phyloP scores from a whole-genome alignment of 768 basidiomycete genomes.

The Rhodotorula sphaerocarpa region DNA sequence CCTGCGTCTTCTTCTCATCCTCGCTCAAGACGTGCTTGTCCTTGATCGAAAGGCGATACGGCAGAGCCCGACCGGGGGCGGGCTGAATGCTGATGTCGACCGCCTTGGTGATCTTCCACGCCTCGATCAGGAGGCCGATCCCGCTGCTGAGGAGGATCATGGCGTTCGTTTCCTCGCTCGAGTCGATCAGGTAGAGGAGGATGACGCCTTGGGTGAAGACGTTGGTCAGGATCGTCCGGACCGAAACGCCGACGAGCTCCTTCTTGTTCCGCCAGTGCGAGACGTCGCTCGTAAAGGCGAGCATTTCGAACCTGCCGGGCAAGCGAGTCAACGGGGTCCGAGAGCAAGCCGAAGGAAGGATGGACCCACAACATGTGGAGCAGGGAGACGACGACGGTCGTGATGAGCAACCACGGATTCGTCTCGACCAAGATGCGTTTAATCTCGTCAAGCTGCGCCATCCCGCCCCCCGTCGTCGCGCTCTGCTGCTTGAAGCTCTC shows the following conservation, averaged over 20 bases:
- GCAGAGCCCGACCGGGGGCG: slow-evolving; percentile 61
- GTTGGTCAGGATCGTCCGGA: slow-evolving; percentile 79
- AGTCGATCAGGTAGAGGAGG: slow-evolving; percentile 49
- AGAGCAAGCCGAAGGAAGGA: slow-evolving; percentile 50
- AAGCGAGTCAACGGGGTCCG: slow-evolving; percentile 1
- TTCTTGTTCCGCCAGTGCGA: slow-evolving; percentile 85
- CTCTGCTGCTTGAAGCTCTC: slow-evolving; percentile 63
- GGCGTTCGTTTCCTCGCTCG: slow-evolving; percentile 85
- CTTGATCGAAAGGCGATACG: slow-evolving; percentile 73
- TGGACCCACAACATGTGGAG: slow-evolving; percentile 73
- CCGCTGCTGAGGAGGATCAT: slow-evolving; percentile 57
- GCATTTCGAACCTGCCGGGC: slow-evolving; percentile 51
- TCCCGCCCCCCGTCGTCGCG: slow-evolving; percentile 48
- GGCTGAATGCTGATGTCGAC: slow-evolving; percentile 70
- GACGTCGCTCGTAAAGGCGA: slow-evolving; percentile 91
- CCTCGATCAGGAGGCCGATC: slow-evolving; percentile 52
- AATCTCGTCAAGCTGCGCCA: slow-evolving; percentile 80
- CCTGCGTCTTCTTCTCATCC: slow-evolving; percentile 95
- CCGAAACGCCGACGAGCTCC: slow-evolving; percentile 88
- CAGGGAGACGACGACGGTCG: slow-evolving; percentile 76
- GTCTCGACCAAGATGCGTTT: slow-evolving; percentile 75
- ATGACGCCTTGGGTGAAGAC: slow-evolving; percentile 58
- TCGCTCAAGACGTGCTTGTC: slow-evolving; percentile 96
- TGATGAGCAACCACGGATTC: slow-evolving; percentile 67
- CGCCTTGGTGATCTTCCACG: slow-evolving; percentile 76